Conservation (phyloP, 2,329 filamentous ascomycete genomes). For the Boeremia exigua region DNA sequence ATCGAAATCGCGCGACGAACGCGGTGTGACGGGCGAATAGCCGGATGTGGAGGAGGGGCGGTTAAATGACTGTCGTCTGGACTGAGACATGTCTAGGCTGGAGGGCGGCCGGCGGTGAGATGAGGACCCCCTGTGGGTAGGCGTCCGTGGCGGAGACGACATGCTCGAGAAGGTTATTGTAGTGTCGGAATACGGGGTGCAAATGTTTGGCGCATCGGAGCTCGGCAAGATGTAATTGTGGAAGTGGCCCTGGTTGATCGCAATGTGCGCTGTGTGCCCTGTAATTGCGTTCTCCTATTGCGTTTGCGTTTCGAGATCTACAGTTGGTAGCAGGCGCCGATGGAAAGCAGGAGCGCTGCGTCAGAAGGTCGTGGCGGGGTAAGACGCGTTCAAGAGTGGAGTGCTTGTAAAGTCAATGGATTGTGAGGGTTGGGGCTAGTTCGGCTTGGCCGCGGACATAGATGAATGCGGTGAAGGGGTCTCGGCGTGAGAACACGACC, state of each 20-base stretch:
- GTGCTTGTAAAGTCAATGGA: constrained; percentile 11
- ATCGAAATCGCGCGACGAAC: constrained; percentile 50
- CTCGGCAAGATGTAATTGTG: constrained; percentile 14
- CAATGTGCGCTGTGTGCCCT: constrained; percentile 18
- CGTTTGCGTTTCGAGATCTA: background rate
- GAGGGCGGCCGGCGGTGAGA: constrained; percentile 50
- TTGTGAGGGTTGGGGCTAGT: constrained; percentile 24
- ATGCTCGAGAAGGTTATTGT: constrained; percentile 26
- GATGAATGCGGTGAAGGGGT: constrained; percentile 17
- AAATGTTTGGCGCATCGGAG: constrained; percentile 13
- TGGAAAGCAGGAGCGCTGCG: background rate
- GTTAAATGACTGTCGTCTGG: constrained; percentile 45
- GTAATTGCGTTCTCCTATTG: constrained; percentile 12
- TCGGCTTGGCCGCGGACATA: constrained; percentile 27
- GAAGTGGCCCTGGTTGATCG: constrained; percentile 11
- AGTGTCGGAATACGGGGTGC: constrained; percentile 7
- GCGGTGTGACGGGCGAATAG: constrained; percentile 53
- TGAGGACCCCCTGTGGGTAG: constrained; percentile 43
- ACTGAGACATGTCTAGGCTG: constrained; percentile 51
- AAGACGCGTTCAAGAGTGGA: constrained; percentile 19
- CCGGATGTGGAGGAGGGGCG: constrained; percentile 50
- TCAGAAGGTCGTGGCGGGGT: constrained; percentile 21
- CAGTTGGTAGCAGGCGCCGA: background rate
- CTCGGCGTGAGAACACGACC: background rate
- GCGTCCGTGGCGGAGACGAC: constrained; percentile 53